Evolutionary conservation across 108 stramenopile species (phyloP), one percentile per base, ranked within the genome.

Genomic region (Pelagomonas calceolata): DNA sequence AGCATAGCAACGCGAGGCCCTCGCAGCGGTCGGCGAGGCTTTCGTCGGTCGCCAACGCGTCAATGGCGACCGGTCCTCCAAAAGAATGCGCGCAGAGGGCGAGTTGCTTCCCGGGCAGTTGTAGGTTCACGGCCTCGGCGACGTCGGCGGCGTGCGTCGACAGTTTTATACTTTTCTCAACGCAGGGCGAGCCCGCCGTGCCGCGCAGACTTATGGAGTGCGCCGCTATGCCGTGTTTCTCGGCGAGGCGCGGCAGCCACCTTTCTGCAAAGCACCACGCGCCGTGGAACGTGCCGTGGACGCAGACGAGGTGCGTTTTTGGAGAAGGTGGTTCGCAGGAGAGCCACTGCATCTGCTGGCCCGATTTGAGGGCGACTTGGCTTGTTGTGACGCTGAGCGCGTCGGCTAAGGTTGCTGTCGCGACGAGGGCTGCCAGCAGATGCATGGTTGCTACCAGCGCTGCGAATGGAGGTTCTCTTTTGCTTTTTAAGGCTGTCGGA

Each of bases 221-320:
- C 36, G 76, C 79, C 30, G 81, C 82, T 70, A 84, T 82, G 67
- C 89, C 89, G 18, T 21, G 71, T 17, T 77, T 67, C 29, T 31
- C 74, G 3, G 51, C 51, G 76, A 89, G 87, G 64, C 73, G 85
- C 0, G 78, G 75, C 45, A 89, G 78, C 66, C 66, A 89, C 29
- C 73, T 60, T 67, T 87, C 84, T 4, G 79, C 36, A 84, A 85
- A 89, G 75, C 89, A 89, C 89, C 89, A 89, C 32, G 81, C 77
- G 33, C 79, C 79, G 70, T 89, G 89, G 75, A 87, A 89, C 36
- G 85, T 84, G 30, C 89, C 89, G 70, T 89, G 89, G 29, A 89
- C 37, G 71, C 87, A 26, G 51, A 60, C 51, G 44, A 10, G 16
- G 21, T 26, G 10, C 7, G 51, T 26, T 26, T 17, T 1, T 26